Evolutionary conservation across 140 eudicot genomes (phyloP), one percentile per base, ranked within the genome.

Genomic region (Bidens hawaiensis): DNA sequence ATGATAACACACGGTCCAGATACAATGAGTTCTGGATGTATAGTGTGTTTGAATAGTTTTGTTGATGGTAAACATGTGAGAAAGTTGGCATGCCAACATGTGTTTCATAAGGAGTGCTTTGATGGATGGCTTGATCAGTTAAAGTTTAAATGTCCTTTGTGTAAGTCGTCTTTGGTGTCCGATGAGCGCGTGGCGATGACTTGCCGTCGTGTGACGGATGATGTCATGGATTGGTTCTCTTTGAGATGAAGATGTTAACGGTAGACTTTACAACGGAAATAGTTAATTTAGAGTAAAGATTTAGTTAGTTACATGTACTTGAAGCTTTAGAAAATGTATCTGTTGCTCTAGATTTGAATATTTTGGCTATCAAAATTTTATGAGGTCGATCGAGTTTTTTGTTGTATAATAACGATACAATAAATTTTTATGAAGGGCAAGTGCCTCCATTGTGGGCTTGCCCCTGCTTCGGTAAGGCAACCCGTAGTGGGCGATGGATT

Each of bases 111-210:
- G 75, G 81, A 75, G 16, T 90, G 97, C 40, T 70, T 90, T n/a
- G 97, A 90, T 27, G 90, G 97, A 0, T 90, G 97, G 94, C 83
- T 90, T 14, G 81, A 68, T 51, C 87, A 77, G 10, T 73, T 83
- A 25, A 81, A 86, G 65, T 81, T 86, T 60, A 79, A 48, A 31
- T 90, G 97, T 36, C 97, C 97, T 11, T 75, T 90, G 15, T 90
- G 97, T 45, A 74, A 94, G 56, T 55, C 78, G 14, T 72, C 79
- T n/a, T 46, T 81, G 38, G 82, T 76, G 1, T 15, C 77, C 11
- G 82, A 68, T 2, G 80, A 78, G 86, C 88, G 84, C 86, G 88
- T 78, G 69, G 74, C 10, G 0, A 0, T 27, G 47, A 64, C 81
- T 53, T 72, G 73, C 79, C 75, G 83, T 19, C 88, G 80, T 31